A percentile compares a stretch with the other conserved stretches of the same genome.
Evolutionary conservation across 495 filamentous ascomycete genomes (phyloP).

Genomic region (Friedmanniomyces endolithicus): DNA sequence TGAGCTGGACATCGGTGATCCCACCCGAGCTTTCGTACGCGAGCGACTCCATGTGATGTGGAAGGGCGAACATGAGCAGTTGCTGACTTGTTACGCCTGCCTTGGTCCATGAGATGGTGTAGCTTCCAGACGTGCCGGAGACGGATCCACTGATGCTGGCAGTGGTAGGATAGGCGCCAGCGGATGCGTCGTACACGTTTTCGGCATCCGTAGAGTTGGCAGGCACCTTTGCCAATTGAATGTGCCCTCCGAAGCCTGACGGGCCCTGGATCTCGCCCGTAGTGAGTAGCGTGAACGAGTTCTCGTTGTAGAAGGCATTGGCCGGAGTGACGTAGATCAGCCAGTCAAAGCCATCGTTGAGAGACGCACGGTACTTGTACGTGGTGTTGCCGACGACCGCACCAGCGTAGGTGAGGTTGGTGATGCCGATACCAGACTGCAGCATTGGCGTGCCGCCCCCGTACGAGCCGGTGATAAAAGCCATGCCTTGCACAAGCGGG

Average conservation of each 20-base stretch:
- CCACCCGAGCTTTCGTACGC: conserved; percentile 41
- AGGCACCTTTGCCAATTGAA: conserved; percentile 71
- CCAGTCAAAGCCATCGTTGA: conserved; percentile 68
- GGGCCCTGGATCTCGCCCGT: conserved; percentile 40
- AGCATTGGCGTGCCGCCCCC: conserved; percentile 54
- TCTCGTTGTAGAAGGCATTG: conserved; percentile 32
- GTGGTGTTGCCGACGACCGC: conserved; percentile 46
- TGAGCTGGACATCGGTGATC: conserved; percentile 49
- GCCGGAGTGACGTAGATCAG: conserved; percentile 61
- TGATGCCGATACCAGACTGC: conserved; percentile 62
- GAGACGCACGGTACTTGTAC: conserved; percentile 61
- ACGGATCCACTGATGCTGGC: conserved; percentile 52
- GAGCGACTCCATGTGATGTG: conserved; percentile 74
- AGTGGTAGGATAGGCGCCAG: conserved; percentile 58
- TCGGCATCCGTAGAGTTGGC: conserved; percentile 46
- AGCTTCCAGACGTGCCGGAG: conserved; percentile 48
- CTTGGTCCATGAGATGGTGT: conserved; percentile 58
- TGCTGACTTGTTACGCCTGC: conserved; percentile 42
- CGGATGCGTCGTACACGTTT: conserved; percentile 56
- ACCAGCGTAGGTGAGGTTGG: conserved; percentile 48
- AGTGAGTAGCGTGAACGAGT: conserved; percentile 35
- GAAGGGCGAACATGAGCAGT: conserved; percentile 77
- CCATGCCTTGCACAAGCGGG: conserved; percentile 83
- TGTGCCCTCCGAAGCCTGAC: conserved; percentile 48
- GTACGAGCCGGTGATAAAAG: conserved; percentile 73